Evolutionary conservation across 2,329 filamentous ascomycete genomes (phyloP).

Genomic region (Lecanicillium sp.): DNA sequence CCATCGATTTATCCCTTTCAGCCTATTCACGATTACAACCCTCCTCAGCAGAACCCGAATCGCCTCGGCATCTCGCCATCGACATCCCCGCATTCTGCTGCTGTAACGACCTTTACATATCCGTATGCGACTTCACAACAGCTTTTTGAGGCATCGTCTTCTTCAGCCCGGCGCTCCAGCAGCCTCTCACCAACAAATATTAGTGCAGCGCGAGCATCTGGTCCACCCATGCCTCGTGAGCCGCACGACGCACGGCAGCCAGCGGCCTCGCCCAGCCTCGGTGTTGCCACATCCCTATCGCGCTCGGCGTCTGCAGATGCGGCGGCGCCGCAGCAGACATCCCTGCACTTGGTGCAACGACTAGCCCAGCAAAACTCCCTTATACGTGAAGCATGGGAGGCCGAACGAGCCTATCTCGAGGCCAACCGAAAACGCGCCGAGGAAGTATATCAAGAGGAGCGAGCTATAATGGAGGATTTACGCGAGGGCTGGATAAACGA

Average conservation of each 20-base stretch:
- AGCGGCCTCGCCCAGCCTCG: conserved; percentile 8
- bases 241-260: not conserved
- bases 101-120: conserved; percentile 11
- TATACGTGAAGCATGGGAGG: conserved; percentile 43
- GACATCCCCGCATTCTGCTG: conserved; percentile 14
- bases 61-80: conserved; percentile 9
- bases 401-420: conserved; percentile 44
- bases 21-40: conserved; percentile 27
- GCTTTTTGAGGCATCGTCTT: conserved; percentile 16
- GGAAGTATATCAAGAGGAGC: conserved; percentile 47
- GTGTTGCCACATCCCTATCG: conserved; percentile 16
- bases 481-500: conserved; percentile 37
- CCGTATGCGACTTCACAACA: conserved; percentile 8
- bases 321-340: conserved; percentile 17
- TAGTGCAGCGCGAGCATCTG: conserved; percentile 5
- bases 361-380: conserved; percentile 32
- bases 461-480: conserved; percentile 44
- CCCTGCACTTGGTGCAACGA: conserved; percentile 28
- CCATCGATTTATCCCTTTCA: conserved; percentile 22
- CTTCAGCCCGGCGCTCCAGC: conserved; percentile 9
- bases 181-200: conserved; percentile 11
- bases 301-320: conserved; percentile 20
- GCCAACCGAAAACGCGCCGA: conserved; percentile 44
- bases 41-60: conserved; percentile 8
- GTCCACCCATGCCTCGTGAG: conserved; percentile 4